Evolutionary conservation across 345 rosid genomes (phyloP).

Genomic region (Gossypium anomalum): DNA sequence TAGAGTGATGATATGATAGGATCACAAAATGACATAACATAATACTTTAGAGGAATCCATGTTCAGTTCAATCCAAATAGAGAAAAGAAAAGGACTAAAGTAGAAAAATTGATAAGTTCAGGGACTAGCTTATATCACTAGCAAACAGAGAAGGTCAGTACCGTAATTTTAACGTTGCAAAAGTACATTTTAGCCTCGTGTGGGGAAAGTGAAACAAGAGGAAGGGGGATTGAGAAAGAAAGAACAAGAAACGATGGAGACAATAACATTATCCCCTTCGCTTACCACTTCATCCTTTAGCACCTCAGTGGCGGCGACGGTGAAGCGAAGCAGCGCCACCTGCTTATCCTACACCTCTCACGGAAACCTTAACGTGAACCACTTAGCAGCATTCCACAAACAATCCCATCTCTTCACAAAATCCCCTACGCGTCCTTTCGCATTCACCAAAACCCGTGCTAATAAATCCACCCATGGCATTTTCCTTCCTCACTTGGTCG

Average conservation of each 20-base stretch:
- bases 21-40: no score
- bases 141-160: background rate
- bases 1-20: no score
- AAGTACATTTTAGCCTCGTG: background rate
- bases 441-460: conserved; percentile 21
- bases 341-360: conserved; percentile 19
- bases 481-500: conserved; percentile 84
- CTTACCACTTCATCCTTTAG: conserved; percentile 9
- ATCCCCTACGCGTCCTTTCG: conserved; percentile 31
- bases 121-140: no score
- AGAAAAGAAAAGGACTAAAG: no score
- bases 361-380: conserved; percentile 27
- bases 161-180: background rate
- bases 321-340: background rate
- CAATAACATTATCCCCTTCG: conserved; percentile 22
- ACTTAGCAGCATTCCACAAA: conserved; percentile 46
- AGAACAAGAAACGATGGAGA: conserved; percentile 27
- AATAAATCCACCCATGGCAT: conserved; percentile 48
- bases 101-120: no score
- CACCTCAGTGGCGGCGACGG: background rate
- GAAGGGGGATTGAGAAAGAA: background rate
- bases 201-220: background rate
- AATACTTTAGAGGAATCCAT: no score
- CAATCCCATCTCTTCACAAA: conserved; percentile 49
- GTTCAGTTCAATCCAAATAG: no score